Percentiles rank a stretch among this genome's conserved stretches.
Conservation (phyloP, 2,329 filamentous ascomycete species). For the Diaporthe australafricana region DNA sequence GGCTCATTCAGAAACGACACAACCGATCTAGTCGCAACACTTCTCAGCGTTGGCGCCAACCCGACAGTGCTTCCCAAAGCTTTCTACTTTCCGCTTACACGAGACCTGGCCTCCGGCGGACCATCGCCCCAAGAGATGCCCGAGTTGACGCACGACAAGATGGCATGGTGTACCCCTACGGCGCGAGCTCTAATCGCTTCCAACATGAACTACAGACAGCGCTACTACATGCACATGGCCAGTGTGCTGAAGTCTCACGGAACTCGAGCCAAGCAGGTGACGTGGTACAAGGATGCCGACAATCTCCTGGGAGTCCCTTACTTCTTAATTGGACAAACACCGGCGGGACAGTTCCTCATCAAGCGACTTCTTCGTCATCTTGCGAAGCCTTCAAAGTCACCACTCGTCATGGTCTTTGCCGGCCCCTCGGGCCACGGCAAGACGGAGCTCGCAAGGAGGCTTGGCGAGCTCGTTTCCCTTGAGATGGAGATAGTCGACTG, state of each 20-base stretch:
- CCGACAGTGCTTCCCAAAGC: background rate
- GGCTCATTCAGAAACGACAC: slow-evolving; percentile 6
- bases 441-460: slow-evolving; percentile 56
- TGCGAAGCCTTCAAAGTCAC: slow-evolving; percentile 43
- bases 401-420: slow-evolving; percentile 55
- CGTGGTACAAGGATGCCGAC: slow-evolving; percentile 24
- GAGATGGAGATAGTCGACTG: slow-evolving; percentile 53
- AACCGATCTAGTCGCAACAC: slow-evolving; percentile 17
- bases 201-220: slow-evolving; percentile 6
- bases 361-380: slow-evolving; percentile 46
- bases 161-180: slow-evolving; percentile 16
- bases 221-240: slow-evolving; percentile 28
- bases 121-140: background rate
- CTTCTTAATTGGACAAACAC: slow-evolving; percentile 32
- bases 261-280: slow-evolving; percentile 7
- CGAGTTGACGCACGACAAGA: background rate
- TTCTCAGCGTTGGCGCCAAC: slow-evolving; percentile 8
- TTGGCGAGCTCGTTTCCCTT: slow-evolving; percentile 54
- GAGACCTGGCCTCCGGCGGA: background rate
- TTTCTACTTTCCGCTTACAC: slow-evolving; percentile 11
- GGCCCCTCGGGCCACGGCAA: slow-evolving; percentile 62
- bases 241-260: background rate
- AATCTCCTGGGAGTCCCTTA: slow-evolving; percentile 28
- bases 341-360: slow-evolving; percentile 20
- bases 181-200: background rate